These are phyloP conservation scores for Vachellia collinsii DNA, from an alignment of 306 rosid genomes.

Conservation along the genomic window DNA sequence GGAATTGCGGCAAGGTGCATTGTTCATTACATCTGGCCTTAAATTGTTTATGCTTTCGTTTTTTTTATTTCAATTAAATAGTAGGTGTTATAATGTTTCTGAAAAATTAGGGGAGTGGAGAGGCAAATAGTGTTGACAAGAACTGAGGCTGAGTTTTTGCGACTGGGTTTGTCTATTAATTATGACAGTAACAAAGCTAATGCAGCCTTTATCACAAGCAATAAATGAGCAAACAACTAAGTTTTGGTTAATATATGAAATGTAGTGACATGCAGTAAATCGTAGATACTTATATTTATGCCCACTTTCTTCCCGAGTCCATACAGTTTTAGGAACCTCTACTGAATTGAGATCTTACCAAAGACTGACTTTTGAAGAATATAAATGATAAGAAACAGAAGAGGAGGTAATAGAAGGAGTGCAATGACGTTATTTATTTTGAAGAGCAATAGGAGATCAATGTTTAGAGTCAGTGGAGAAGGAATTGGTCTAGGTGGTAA, in stretches of 20 bases:
- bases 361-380: not conserved
- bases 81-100: no score
- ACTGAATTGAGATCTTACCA: not conserved
- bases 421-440: not conserved
- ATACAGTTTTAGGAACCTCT: not conserved
- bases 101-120: not conserved
- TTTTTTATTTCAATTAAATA: not conserved
- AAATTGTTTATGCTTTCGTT: not conserved
- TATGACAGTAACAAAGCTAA: not conserved
- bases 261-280: not conserved
- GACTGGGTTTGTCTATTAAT: not conserved
- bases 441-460: not conserved
- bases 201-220: not conserved
- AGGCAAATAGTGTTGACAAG: not conserved
- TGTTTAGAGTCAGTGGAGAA: not conserved
- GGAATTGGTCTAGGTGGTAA: not conserved
- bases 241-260: not conserved
- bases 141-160: not conserved
- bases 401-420: not conserved
- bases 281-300: not conserved
- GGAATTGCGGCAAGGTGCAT: constrained; percentile 92
- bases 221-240: not conserved
- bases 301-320: not conserved
- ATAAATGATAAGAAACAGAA: not conserved
- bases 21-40: not conserved